A percentile compares a stretch with the other conserved stretches of the same genome.
Evolutionary conservation across 306 rosid genomes (phyloP).

Genomic region (Sindora glabra): DNA sequence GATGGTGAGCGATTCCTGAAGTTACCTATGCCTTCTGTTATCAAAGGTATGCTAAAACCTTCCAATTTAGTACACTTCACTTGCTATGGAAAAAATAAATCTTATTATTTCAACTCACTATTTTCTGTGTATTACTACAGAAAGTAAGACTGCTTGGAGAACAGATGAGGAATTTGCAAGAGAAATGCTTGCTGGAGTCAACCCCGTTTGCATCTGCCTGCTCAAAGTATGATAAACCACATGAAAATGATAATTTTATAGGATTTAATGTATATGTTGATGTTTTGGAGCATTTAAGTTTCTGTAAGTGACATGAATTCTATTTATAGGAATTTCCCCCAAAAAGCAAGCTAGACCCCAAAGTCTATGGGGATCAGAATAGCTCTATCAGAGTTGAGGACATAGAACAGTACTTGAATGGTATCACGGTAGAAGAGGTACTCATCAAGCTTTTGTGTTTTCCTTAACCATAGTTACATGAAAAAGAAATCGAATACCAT

Average conservation of each 20-base stretch:
- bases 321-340: constrained; percentile 76
- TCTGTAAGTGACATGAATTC: background rate
- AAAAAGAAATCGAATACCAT: background rate
- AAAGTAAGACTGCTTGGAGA: constrained; percentile 74
- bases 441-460: background rate
- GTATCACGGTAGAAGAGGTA: constrained; percentile 58
- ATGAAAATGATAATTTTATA: background rate
- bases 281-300: background rate
- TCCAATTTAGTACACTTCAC: background rate
- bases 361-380: constrained; percentile 59
- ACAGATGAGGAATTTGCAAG: constrained; percentile 81
- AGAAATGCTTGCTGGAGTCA: constrained; percentile 96
- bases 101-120: background rate
- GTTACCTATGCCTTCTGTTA: constrained; percentile 78
- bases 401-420: constrained; percentile 46
- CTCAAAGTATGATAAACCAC: constrained; percentile 41
- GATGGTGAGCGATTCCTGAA: constrained; percentile 83
- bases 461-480: background rate
- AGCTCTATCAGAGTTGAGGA: constrained; percentile 59
- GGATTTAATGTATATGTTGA: background rate
- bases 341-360: constrained; percentile 55
- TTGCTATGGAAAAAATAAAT: background rate
- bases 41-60: constrained; percentile 43
- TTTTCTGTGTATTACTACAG: constrained; percentile 24
- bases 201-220: constrained; percentile 71